phyloP scores from a whole-genome alignment of 2,329 filamentous ascomycete genomes.

The Alternaria brassicicola region DNA sequence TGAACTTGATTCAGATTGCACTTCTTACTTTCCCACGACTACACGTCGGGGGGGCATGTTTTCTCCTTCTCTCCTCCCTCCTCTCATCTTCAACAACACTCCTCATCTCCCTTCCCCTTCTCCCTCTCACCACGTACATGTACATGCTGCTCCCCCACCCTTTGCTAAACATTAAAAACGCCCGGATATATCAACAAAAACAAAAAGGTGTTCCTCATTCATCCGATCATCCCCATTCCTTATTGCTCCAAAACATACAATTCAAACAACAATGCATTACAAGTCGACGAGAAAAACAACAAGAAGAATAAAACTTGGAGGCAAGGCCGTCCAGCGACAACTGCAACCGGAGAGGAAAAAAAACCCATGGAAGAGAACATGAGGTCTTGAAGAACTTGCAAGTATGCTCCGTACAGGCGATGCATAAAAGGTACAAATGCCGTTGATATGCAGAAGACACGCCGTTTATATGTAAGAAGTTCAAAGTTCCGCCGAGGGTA shows the following conservation, averaged over 20 bases:
- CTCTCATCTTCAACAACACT: not conserved
- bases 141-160: not conserved
- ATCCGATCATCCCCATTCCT: not conserved
- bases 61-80: not conserved
- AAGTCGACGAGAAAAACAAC: not conserved
- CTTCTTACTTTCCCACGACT: not conserved
- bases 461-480: slow-evolving; percentile 20
- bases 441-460: not conserved
- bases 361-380: not conserved
- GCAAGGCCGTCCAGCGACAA: not conserved
- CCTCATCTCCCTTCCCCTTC: not conserved
- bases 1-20: not conserved
- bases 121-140: not conserved
- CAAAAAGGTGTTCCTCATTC: not conserved
- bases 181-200: not conserved
- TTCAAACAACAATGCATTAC: slow-evolving; percentile 2
- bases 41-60: not conserved
- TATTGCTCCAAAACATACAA: not conserved
- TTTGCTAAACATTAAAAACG: slow-evolving; percentile 1
- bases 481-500: no score
- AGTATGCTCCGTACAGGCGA: slow-evolving; percentile 28
- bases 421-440: slow-evolving; percentile 28
- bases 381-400: not conserved
- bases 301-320: not conserved
- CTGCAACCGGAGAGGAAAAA: not conserved